Base-by-base conservation (phyloP, 257 asterid genomes). In the Ajuga chamaepitys region DNA sequence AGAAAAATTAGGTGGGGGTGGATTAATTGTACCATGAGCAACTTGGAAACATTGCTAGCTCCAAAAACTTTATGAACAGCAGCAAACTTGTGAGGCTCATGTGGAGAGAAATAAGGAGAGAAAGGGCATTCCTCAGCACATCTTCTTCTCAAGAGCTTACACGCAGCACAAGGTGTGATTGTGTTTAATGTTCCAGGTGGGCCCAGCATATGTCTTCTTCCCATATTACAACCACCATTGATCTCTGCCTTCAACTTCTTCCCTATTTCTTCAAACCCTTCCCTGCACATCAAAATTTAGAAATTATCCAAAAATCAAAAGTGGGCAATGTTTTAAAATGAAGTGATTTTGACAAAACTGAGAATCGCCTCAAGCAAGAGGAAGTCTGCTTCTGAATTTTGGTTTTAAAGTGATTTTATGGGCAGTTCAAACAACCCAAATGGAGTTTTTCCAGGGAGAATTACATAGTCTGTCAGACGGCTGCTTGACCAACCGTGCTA, bases 1-100 rank as follows among this genome's bases (percentile, higher is more conserved):
- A 21, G 11, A 9, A 10, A 45, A 10, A 7, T 0, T 20, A 44
- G 22, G 1, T 1, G 14, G 5, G 8, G 12, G 2, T 25, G 10
- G 16, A 13, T 22, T 12, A 24, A 14, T 14, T 26, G n/a, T n/a
- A 90, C 97, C 96, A 77, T 68, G 71, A 91, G 96, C 88, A 91
- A 59, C 95, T 91, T 91, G 89, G 97, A 86, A 75, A 91, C 97
- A 44, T 91, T 91, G 85, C 97, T 91, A 17, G 97, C 97, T 16
- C 97, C 97, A 38, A 88, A 91, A 40, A 91, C 91, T 64, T 88
- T 91, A 72, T 91, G 97, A 75, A 91, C 97, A 60, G 97, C 96
- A 12, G 97, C 94, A 68, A 91, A 91, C 67, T 91, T 91, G 70
- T 86, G 91, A 44, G 97, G 97, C 61, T 88, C 96, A 9, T 78